Evolutionary conservation across 2,329 filamentous ascomycete species (phyloP), one percentile per base, ranked within the genome.

Genomic region (Apiospora aurea): DNA sequence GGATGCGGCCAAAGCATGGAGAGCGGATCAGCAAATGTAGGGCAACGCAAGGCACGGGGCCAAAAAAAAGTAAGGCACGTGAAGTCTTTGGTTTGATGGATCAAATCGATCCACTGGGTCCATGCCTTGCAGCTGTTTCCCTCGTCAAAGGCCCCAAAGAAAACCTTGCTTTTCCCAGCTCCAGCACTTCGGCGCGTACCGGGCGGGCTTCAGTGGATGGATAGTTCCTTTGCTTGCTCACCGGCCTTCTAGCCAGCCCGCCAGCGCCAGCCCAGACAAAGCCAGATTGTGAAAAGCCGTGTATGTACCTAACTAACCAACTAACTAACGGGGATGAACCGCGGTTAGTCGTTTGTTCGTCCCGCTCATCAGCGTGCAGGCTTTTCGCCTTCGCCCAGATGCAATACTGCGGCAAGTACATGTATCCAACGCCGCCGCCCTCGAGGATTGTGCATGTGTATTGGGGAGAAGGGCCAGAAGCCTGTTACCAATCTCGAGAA

Each of bases 1-100:
- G 41, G 13, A 68, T 68, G 66, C 66, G 66, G 66, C 66, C 66
- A 68, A 47, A 68, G 66, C 66, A 46, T 44, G 66, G 44, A n/a
- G 66, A 68, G 34, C 29, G 57, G 57, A 64, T 64, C 57, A 64
- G 18, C 34, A 38, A 64, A 64, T 64, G 57, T 64, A 64, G 11
- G 57, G 57, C 57, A 64, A 41, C 57, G 34, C 57, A 41, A 41
- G 34, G 57, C 34, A 64, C 57, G 57, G 57, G 57, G 57, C 41
- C n/a, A 41, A n/a, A 38, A 38, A 34, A 38, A 61, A 21, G 57
- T 64, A 64, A 64, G 57, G 57, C 57, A 64, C 57, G 57, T 41
- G 57, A 64, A 64, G 57, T 41, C 34, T 38, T 29, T 64, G 57
- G 57, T 64, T 64, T 41, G 57, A 64, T 64, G 57, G 57, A 64